phyloP scores from a whole-genome alignment of 192 early-diverging fungal species.

The Physocladia obscura region DNA sequence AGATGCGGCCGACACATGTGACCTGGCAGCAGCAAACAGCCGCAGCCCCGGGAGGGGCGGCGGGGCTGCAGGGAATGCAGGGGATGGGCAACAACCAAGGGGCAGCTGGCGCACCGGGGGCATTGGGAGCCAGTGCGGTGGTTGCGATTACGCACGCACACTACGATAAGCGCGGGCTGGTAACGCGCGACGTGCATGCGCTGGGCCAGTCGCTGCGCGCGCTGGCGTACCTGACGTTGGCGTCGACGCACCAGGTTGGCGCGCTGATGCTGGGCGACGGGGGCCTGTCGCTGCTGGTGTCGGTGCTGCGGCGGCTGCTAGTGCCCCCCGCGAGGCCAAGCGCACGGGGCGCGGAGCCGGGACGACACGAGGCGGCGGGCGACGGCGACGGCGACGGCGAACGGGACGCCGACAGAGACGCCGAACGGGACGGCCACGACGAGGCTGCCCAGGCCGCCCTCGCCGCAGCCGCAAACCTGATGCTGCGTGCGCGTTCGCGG shows the following conservation, averaged over 20 bases:
- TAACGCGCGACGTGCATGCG: constrained; percentile 81
- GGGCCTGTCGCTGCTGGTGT: constrained; percentile 82
- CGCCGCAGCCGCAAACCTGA: constrained; percentile 78
- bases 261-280: constrained; percentile 83
- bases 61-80: too few species aligned
- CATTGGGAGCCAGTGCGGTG: too few species aligned
- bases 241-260: constrained; percentile 72
- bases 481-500: constrained; percentile 75
- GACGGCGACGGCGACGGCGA: too few species aligned
- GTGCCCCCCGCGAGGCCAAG: too few species aligned
- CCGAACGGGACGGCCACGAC: not conserved
- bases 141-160: constrained; percentile 36
- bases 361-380: not conserved
- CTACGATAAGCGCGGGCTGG: constrained; percentile 95
- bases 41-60: too few species aligned
- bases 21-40: too few species aligned
- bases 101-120: too few species aligned
- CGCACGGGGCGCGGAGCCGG: not conserved
- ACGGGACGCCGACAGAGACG: not conserved
- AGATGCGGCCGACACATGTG: too few species aligned
- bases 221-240: constrained; percentile 81
- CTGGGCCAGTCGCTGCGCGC: constrained; percentile 87
- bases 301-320: constrained; percentile 52
- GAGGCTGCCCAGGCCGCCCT: constrained; percentile 9
- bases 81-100: too few species aligned